Base-by-base conservation (phyloP, 202 grass and related monocot species). In the Setaria italica region DNA sequence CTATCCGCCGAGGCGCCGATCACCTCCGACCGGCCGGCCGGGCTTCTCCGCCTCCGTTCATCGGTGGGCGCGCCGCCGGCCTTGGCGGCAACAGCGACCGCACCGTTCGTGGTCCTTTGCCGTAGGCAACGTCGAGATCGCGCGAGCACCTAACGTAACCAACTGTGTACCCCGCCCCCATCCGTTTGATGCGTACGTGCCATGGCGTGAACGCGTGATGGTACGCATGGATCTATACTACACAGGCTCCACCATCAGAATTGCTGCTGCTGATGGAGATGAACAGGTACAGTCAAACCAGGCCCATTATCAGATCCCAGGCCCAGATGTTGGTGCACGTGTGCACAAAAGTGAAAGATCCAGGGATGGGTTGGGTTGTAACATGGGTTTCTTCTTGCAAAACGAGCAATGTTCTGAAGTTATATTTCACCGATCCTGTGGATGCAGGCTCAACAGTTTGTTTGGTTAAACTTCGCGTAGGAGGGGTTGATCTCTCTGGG, bases 81-180 rank as follows among this genome's bases (percentile, higher is more conserved):
- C 43, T 46, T 9, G 43, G 9, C 43, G 43, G 43, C 43, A 10
- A 46, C 43, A 46, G 43, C 9, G 43, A 9, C 9, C 43, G 43
- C 43, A 41, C 39, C 39, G 39, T 41, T 41, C 4, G 39, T 46
- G 8, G 43, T 46, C 56, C 56, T 46, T 56, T 9, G 56, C 20
- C n/a, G n/a, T 10, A 60, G 21, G 37, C 70, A 14, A 20, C 83
- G 77, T 70, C 74, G 25, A 58, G 29, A 71, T 70, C 74, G 14
- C 45, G 20, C 46, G 3, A 47, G 51, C 80, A 35, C 70, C 49
- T 11, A 34, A 45, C 79, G 0, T 19, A 77, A 50, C 41, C 74
- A 70, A 63, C 49, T 62, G 54, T 42, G 59, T 43, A 50, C 7
- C 19, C 7, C 11, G 9, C 51, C 10, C 43, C 9, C 57, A 62